Evolutionary conservation across 371 early-diverging fungal genomes (phyloP).

Genomic region (Sporodiniella umbellata): DNA sequence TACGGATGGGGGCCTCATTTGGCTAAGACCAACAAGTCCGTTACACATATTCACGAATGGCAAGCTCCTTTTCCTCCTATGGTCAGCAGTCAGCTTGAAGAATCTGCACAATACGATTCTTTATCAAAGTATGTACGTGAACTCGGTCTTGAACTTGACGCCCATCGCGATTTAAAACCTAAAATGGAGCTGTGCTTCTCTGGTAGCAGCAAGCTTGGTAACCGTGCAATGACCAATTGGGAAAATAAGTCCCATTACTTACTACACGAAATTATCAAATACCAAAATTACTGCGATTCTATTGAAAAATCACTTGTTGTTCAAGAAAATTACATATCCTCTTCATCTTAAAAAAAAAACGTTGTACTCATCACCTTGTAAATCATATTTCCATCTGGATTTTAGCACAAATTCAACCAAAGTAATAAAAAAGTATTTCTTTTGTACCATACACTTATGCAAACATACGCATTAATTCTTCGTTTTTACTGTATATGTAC

Average conservation of each 20-base stretch:
- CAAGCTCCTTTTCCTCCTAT: constrained; percentile 35
- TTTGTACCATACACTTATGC: too few relatives aligned
- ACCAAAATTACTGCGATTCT: constrained; percentile 81
- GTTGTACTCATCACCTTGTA: too few relatives aligned
- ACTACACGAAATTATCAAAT: constrained; percentile 83
- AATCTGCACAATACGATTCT: constrained; percentile 30
- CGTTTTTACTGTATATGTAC: too few relatives aligned
- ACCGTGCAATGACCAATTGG: constrained; percentile 82
- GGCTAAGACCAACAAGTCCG: neutral
- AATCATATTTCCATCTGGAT: too few relatives aligned
- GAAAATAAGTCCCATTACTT: constrained; percentile 79
- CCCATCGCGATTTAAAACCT: constrained; percentile 41
- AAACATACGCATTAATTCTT: too few relatives aligned
- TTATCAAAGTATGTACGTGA: constrained; percentile 29
- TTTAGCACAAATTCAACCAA: too few relatives aligned
- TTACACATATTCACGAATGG: constrained; percentile 28
- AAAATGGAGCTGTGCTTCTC: constrained; percentile 41
- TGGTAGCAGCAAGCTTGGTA: constrained; percentile 21
- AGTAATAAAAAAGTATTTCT: too few relatives aligned
- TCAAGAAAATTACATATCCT: constrained; percentile 19
- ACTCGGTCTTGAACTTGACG: constrained; percentile 32
- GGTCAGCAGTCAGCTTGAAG: constrained; percentile 27
- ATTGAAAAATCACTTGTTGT: constrained; percentile 62
- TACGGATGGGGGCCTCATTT: constrained; percentile 86
- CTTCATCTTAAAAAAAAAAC: neutral